phyloP scores from a whole-genome alignment of 805 yeast species.

The Candida maesae region DNA sequence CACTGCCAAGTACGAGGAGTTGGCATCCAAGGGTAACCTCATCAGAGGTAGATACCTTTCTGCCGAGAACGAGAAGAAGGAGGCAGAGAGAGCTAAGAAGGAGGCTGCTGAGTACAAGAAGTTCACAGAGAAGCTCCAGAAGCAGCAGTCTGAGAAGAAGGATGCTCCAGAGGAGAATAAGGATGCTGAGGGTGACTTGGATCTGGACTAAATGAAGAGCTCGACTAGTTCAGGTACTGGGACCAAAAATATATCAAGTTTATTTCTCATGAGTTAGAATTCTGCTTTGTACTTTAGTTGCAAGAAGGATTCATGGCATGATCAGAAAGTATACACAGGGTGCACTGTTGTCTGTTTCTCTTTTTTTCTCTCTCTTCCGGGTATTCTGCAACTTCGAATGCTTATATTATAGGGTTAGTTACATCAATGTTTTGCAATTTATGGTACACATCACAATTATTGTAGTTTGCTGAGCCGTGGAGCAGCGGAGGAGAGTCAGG shows the following conservation, averaged over 20 bases:
- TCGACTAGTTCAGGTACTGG: neutral
- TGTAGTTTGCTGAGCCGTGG: no score
- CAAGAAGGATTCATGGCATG: neutral
- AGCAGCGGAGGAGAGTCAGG: no score
- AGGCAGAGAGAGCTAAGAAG: conserved; percentile 78
- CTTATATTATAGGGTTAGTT: no score
- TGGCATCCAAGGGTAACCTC: conserved; percentile 90
- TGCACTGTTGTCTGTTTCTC: neutral
- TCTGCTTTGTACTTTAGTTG: neutral
- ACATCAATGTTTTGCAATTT: no score
- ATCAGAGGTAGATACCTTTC: conserved; percentile 93
- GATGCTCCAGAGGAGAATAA: conserved; percentile 22
- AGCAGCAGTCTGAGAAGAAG: conserved; percentile 23
- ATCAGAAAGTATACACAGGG: neutral
- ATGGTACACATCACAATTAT: no score
- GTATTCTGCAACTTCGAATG: no score
- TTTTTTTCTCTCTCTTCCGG: neutral
- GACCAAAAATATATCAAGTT: no score
- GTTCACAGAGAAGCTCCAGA: conserved; percentile 32
- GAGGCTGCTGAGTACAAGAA: conserved; percentile 68
- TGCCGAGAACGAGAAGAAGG: conserved; percentile 93
- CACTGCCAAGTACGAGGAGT: conserved; percentile 96
- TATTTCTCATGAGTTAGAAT: neutral
- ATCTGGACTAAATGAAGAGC: conserved; percentile 29
- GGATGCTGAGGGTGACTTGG: conserved; percentile 39